Conservation (phyloP, 208 protist genomes). For the Trypanosoma scelopori region DNA sequence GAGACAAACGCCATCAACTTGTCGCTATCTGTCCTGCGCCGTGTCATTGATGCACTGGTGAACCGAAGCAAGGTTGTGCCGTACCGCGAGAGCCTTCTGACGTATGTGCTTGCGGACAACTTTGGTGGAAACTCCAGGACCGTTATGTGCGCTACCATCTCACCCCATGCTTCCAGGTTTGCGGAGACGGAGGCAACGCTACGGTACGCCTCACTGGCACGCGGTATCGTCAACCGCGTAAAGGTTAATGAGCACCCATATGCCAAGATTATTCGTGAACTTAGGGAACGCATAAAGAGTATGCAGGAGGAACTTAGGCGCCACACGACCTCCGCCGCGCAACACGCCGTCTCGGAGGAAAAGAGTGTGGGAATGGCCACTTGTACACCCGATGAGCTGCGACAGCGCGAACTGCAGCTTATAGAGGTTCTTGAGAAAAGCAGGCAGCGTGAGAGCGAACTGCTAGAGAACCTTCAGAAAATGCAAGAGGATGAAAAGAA, state of each 20-base stretch:
- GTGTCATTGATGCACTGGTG: constrained; percentile 70
- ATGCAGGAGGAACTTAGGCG: constrained; percentile 48
- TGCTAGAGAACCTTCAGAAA: constrained; percentile 7
- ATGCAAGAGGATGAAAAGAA: not conserved
- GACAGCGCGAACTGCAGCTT: constrained; percentile 22
- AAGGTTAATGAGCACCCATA: constrained; percentile 87
- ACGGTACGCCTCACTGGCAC: constrained; percentile 77
- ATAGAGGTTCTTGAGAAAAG: constrained; percentile 8
- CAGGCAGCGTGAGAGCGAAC: constrained; percentile 19
- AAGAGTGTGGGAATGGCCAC: too few species aligned
- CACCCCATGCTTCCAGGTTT: constrained; percentile 49
- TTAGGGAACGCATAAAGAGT: constrained; percentile 50
- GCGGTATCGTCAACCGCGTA: constrained; percentile 81
- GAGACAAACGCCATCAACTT: constrained; percentile 81
- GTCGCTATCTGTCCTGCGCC: constrained; percentile 70
- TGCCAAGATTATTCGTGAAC: constrained; percentile 78
- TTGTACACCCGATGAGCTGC: constrained; percentile 11
- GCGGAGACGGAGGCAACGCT: constrained; percentile 84
- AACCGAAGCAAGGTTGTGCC: constrained; percentile 43
- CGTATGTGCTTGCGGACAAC: constrained; percentile 85
- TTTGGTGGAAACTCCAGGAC: constrained; percentile 82
- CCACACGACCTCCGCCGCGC: not conserved
- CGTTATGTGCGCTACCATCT: constrained; percentile 87
- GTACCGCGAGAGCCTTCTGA: constrained; percentile 89
- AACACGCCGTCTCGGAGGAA: not conserved